These are phyloP conservation scores for Saturnispora sanitii DNA, from an alignment of 805 yeast genomes.

Conservation along the genomic window DNA sequence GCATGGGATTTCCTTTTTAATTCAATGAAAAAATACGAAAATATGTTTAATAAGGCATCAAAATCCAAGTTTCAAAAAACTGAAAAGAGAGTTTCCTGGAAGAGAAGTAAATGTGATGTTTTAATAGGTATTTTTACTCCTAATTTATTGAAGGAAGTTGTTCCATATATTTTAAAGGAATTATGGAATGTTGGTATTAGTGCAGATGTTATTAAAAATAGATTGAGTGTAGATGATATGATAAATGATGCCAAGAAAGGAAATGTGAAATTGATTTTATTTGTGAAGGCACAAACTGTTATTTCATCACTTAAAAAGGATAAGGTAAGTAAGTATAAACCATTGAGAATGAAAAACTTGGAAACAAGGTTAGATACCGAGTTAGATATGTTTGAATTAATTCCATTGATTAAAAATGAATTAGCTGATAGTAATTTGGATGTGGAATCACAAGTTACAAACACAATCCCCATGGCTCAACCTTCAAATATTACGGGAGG, in stretches of 20 bases:
- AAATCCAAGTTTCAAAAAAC: slow-evolving; percentile 26
- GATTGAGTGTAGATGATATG: slow-evolving; percentile 51
- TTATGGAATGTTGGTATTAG: slow-evolving; percentile 75
- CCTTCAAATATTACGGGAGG: not conserved
- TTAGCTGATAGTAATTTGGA: slow-evolving; percentile 10
- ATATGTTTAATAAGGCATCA: slow-evolving; percentile 22
- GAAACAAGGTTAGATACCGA: slow-evolving; percentile 57
- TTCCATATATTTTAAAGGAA: slow-evolving; percentile 49
- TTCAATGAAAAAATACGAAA: slow-evolving; percentile 40
- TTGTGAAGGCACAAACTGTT: slow-evolving; percentile 57
- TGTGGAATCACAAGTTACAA: not conserved
- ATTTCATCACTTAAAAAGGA: slow-evolving; percentile 16
- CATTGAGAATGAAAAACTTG: slow-evolving; percentile 61
- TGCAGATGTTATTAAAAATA: slow-evolving; percentile 53
- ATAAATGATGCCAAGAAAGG: slow-evolving; percentile 51
- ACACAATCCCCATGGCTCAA: not conserved
- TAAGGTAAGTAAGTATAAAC: slow-evolving; percentile 53
- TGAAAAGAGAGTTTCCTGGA: slow-evolving; percentile 32
- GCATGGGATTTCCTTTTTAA: slow-evolving; percentile 60
- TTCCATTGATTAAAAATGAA: slow-evolving; percentile 30
- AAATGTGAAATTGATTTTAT: slow-evolving; percentile 68
- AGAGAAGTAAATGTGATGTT: slow-evolving; percentile 66
- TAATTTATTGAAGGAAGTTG: slow-evolving; percentile 45
- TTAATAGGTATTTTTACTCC: slow-evolving; percentile 62
- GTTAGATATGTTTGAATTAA: slow-evolving; percentile 58